Base-by-base conservation (phyloP, 331 rosid genomes). In the Phaseolus coccineus region DNA sequence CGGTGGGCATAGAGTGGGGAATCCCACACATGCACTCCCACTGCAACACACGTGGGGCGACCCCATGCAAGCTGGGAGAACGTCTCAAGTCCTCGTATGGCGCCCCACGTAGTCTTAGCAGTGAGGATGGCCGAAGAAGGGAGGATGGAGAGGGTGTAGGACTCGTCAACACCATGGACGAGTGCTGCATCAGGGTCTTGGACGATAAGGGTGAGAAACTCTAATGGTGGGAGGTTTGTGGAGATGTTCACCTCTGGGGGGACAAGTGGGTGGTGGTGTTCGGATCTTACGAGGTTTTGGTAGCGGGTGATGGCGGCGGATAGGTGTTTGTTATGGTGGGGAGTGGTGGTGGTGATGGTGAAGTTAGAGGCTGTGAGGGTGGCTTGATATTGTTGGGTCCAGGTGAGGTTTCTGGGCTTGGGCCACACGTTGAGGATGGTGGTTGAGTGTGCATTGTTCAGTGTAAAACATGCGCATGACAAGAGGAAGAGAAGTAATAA, bases 61-160 rank as follows among this genome's bases (percentile, higher is more conserved):
- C 89, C 96, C 94, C 95, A 94, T 13, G 83, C 87, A 3, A 94
- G 90, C 75, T 94, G 98, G 3, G 96, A 92, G 64, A 94, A 84
- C 0, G 97, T 92, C 82, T 92, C 97, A 0, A 94, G 77, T 4
- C 98, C 98, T 27, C 96, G 78, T 85, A 94, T 91, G 68, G 92
- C 97, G 0, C 94, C 98, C 97, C 97, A 94, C 2, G 76, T 55
- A 0, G 97, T 92, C 24, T 44, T 11, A 2, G 96, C 87, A 0
- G 59, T 13, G 62, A 94, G 69, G 1, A 52, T 76, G 2, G 98
- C 92, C 0, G 80, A n/a, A 0, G 89, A 86, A 5, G 72, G 1
- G 19, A 87, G 79, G 7, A 91, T 48, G 1, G 78, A 8, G 44
- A 94, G 94, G 0, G 88, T n/a, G 83, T 94, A 94, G 3, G 98